Conservation (phyloP, 306 rosid species). For the Astragalus membranaceus region DNA sequence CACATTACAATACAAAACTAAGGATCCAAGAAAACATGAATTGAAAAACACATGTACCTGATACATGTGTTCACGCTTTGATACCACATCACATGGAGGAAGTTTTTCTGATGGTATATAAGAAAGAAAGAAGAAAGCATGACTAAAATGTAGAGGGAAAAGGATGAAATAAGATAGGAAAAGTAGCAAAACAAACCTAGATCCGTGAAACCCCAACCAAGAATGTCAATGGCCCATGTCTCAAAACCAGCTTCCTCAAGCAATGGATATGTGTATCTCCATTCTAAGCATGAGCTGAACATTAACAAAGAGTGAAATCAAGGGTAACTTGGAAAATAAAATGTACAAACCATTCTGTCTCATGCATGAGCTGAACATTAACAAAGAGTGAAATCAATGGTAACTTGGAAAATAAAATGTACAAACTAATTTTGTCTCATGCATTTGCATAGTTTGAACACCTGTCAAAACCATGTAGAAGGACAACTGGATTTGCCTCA, state of each 20-base stretch:
- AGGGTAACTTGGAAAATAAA: slow-evolving; percentile 18
- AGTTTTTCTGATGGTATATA: slow-evolving; percentile 50
- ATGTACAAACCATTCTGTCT: too few relatives aligned
- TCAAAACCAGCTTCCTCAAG: slow-evolving; percentile 79
- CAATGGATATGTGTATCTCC: slow-evolving; percentile 81
- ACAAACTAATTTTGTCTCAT: too few relatives aligned
- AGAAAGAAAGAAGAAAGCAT: neutral
- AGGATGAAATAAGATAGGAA: neutral
- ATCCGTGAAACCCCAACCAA: slow-evolving; percentile 99
- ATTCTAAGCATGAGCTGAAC: slow-evolving; percentile 94
- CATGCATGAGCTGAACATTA: too few relatives aligned
- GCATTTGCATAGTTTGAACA: too few relatives aligned
- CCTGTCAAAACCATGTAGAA: too few relatives aligned
- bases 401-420: too few relatives aligned
- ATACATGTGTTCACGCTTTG: too few relatives aligned
- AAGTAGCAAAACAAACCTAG: slow-evolving; percentile 48
- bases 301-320: slow-evolving; percentile 33
- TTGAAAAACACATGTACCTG: too few relatives aligned
- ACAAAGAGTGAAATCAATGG: too few relatives aligned
- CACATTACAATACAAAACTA: too few relatives aligned
- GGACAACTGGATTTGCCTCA: too few relatives aligned
- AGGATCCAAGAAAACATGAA: too few relatives aligned
- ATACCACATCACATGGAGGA: slow-evolving; percentile 60
- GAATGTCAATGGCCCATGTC: slow-evolving; percentile 94
- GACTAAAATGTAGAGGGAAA: neutral